Conservation (phyloP, 495 filamentous ascomycete species). For the Hyaloscypha hepaticicola region DNA sequence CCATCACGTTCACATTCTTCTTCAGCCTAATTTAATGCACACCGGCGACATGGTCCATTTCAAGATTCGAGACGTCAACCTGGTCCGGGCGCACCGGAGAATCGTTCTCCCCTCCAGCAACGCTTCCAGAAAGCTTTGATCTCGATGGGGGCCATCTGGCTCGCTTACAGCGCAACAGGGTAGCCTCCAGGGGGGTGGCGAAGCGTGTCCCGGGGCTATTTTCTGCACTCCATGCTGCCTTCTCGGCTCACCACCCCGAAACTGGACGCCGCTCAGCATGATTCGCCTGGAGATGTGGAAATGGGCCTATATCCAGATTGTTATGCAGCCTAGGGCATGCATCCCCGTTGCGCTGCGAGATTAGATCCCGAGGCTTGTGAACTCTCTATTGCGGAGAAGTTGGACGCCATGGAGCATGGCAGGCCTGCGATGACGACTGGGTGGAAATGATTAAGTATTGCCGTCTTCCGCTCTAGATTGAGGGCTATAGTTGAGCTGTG, state of each 20-base stretch:
- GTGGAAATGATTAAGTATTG: background rate
- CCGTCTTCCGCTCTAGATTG: background rate
- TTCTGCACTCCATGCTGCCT: background rate
- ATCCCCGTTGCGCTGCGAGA: background rate
- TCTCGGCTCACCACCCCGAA: background rate
- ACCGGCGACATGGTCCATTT: background rate
- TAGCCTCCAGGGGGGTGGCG: background rate
- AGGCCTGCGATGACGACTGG: background rate
- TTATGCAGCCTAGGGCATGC: background rate
- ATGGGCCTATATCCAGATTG: background rate
- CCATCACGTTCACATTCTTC: background rate
- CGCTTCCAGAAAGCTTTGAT: background rate
- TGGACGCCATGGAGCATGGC: background rate
- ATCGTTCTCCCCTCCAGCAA: background rate
- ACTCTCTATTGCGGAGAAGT: background rate
- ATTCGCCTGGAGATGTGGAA: background rate
- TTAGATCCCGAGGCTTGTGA: background rate
- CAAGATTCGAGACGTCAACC: background rate
- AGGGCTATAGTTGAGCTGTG: background rate
- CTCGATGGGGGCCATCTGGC: background rate
- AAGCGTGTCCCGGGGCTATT: background rate
- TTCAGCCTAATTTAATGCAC: background rate
- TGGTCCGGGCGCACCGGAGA: background rate
- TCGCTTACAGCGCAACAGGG: background rate
- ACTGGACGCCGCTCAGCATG: background rate